Evolutionary conservation across 768 basidiomycete species (phyloP), one percentile per base, ranked within the genome.

Genomic region (Lactarius sp.): DNA sequence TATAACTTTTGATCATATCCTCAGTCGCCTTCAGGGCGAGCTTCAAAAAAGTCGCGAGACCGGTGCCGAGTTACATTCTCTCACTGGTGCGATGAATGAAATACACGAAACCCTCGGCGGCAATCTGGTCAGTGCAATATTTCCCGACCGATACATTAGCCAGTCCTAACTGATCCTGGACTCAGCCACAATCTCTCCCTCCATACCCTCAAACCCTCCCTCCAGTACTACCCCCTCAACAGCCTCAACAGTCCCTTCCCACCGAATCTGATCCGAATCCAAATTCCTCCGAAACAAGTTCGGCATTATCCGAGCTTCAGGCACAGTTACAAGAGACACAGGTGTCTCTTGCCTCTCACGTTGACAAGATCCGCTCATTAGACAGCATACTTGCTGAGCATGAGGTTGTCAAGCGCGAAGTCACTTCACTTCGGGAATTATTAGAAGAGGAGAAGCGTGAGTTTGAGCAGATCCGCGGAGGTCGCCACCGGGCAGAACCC

Each of bases 11-110:
- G 95, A 98, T 70, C 91, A 94, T 69, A 93, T 98, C 57, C 77
- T 98, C 51, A 89, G 81, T 60, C 84, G 92, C 41, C 78, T 98
- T 2, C 95, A 98, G 73, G 86, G 87, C 66, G 95, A 98, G 72
- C 84, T 98, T n/a, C 88, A 90, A 76, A 97, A 96, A 77, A 94
- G 92, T 70, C 85, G 92, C 18, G 96, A 98, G 71, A 97, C 95
- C 0, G 92, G 92, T 14, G 80, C 86, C 0, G 95, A 98, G 71
- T 78, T 99, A 4, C 84, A 86, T 65, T 83, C 83, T 0, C 76
- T 98, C 37, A 87, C 83, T 16, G 82, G 82, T 13, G 81, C 90
- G 4, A 92, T 99, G 84, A 83, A 79, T 47, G 94, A 97, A n/a
- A 91, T 98, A 50, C 88, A 92, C 64, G 93, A 97, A 69, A 94